Evolutionary conservation across 106 monocot genomes (phyloP).

Genomic region (Dendrobium nobile): DNA sequence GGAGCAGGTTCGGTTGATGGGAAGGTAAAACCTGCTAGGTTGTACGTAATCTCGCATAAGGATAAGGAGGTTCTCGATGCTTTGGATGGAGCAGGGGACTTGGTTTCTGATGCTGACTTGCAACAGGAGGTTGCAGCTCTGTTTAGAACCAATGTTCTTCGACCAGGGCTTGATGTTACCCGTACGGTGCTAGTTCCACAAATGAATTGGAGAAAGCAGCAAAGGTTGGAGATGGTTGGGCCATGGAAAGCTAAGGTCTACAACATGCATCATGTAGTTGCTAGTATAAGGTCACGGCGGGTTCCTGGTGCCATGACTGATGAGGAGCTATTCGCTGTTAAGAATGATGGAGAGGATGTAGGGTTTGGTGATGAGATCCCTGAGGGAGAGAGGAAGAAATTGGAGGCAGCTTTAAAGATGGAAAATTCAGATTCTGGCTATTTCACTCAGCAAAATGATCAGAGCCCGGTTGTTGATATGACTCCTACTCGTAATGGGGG

Average conservation of each 20-base stretch:
- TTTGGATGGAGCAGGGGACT: constrained; percentile 32
- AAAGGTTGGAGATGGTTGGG: constrained; percentile 33
- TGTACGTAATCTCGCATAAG: constrained; percentile 41
- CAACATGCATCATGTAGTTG: constrained; percentile 53
- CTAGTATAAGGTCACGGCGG: constrained; percentile 42
- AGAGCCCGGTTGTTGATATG: background rate
- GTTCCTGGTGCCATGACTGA: constrained; percentile 32
- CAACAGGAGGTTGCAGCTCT: constrained; percentile 35
- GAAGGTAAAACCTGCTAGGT: constrained; percentile 22
- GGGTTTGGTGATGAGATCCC: background rate
- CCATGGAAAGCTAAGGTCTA: constrained; percentile 54
- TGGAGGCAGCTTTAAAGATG: constrained; percentile 1
- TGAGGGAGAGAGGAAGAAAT: constrained; percentile 4
- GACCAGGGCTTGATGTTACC: constrained; percentile 54
- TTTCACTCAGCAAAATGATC: constrained; percentile 6
- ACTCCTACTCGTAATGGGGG: background rate
- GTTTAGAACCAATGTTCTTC: constrained; percentile 29
- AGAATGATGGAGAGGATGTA: background rate
- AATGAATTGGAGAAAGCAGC: constrained; percentile 34
- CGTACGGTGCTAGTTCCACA: constrained; percentile 29
- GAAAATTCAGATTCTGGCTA: constrained; percentile 2
- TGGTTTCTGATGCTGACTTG: constrained; percentile 32
- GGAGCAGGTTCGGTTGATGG: constrained; percentile 48
- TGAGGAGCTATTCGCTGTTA: constrained; percentile 7
- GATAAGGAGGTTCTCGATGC: constrained; percentile 43